Conservation (phyloP, 345 rosid genomes). For the Citrus hindsii region DNA sequence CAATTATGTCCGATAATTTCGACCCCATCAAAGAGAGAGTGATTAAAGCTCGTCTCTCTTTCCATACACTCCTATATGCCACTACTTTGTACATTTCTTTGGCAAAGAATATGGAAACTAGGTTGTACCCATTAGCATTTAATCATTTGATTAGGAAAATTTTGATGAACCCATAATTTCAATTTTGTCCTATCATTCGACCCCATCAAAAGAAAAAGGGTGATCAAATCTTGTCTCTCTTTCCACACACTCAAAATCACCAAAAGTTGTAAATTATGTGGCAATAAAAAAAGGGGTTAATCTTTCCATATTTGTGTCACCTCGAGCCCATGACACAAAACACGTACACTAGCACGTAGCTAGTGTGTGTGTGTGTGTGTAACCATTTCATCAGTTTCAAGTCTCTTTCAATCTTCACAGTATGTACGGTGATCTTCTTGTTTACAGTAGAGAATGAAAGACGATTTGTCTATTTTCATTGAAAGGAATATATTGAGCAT, state of each 20-base stretch:
- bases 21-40: no score
- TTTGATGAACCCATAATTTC: not conserved
- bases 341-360: not conserved
- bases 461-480: slow-evolving; percentile 10
- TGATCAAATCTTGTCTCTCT: no score
- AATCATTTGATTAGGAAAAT: slow-evolving; percentile 10
- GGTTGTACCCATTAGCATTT: not conserved
- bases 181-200: not conserved
- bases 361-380: not conserved
- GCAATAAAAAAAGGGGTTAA: no score
- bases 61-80: not conserved
- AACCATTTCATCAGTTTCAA: slow-evolving; percentile 10
- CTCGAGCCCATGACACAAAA: not conserved
- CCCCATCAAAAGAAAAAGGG: not conserved
- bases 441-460: slow-evolving; percentile 2
- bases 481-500: slow-evolving; percentile 38
- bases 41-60: no score
- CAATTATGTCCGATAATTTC: not conserved
- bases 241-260: not conserved
- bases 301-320: no score
- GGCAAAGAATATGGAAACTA: not conserved
- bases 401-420: slow-evolving; percentile 16
- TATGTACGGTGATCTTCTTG: slow-evolving; percentile 12
- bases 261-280: not conserved
- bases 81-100: not conserved